phyloP scores from a whole-genome alignment of 345 rosid species.

The Lepidium sativum region DNA sequence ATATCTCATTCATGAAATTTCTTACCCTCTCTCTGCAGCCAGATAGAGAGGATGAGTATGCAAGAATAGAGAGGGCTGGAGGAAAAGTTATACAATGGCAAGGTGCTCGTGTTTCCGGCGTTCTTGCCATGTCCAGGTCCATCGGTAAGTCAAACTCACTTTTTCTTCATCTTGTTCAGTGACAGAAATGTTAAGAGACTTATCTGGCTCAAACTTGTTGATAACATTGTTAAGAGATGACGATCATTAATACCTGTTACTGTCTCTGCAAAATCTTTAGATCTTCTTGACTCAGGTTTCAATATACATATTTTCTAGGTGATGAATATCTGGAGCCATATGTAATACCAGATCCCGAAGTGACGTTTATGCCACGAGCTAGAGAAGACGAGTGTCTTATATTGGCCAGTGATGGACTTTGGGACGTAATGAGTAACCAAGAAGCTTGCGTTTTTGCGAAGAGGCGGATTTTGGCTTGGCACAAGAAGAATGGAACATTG shows the following conservation, averaged over 20 bases:
- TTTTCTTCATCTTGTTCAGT: background rate
- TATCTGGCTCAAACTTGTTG: background rate
- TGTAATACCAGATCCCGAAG: conserved; percentile 98
- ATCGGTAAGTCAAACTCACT: conserved; percentile 48
- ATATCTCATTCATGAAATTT: background rate
- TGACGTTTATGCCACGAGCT: conserved; percentile 60
- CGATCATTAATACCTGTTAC: background rate
- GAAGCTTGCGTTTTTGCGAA: conserved; percentile 88
- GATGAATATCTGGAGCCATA: conserved; percentile 92
- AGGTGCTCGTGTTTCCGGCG: conserved; percentile 90
- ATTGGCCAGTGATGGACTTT: conserved; percentile 89
- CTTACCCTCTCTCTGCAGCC: conserved; percentile 40
- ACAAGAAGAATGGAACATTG: conserved; percentile 55
- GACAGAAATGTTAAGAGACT: background rate
- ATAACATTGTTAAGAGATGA: background rate
- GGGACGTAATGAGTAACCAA: conserved; percentile 96
- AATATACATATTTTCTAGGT: conserved; percentile 38
- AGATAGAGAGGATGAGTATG: conserved; percentile 70
- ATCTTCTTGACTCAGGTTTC: background rate
- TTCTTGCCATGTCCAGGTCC: conserved; percentile 96
- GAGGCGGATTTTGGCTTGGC: conserved; percentile 66
- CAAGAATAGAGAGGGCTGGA: conserved; percentile 84
- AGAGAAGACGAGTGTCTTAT: conserved; percentile 88
- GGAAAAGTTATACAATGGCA: conserved; percentile 95
- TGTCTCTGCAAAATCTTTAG: conserved; percentile 4